phyloP scores from a whole-genome alignment of 805 yeast genomes.

The Yamadazyma laniorum region DNA sequence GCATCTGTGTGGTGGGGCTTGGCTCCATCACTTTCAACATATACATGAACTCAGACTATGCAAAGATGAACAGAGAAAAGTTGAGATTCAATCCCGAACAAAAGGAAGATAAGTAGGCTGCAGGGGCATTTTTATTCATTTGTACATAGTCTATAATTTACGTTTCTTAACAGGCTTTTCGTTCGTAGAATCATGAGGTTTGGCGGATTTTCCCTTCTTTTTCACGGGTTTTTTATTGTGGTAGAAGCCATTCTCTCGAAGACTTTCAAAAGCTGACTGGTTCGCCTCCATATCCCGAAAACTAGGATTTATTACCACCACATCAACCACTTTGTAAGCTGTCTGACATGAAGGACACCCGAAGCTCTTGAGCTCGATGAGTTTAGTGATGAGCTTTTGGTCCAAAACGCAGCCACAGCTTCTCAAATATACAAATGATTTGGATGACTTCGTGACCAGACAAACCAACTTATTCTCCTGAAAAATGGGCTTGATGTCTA shows the following conservation, averaged over 20 bases:
- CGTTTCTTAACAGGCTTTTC: slow-evolving; percentile 1
- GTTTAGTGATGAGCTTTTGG: slow-evolving; percentile 20
- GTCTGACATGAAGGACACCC: slow-evolving; percentile 34
- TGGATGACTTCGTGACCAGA: slow-evolving; percentile 26
- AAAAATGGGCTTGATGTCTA: slow-evolving; percentile 25
- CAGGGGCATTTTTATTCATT: background rate
- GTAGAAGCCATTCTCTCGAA: slow-evolving; percentile 19
- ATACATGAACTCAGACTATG: slow-evolving; percentile 44
- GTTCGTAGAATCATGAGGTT: background rate
- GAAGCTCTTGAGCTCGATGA: slow-evolving; percentile 11
- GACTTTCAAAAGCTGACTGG: background rate
- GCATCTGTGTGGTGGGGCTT: slow-evolving; percentile 40
- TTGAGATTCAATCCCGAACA: slow-evolving; percentile 28
- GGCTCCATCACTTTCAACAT: slow-evolving; percentile 41
- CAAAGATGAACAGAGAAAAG: slow-evolving; percentile 40
- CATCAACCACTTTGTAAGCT: slow-evolving; percentile 24
- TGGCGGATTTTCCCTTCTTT: slow-evolving; percentile 4
- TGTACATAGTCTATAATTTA: slow-evolving; percentile 7
- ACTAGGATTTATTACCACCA: slow-evolving; percentile 32
- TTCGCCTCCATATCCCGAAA: slow-evolving; percentile 1
- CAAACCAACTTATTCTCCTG: slow-evolving; percentile 23
- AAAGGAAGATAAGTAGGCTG: slow-evolving; percentile 2
- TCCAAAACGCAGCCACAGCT: slow-evolving; percentile 41
- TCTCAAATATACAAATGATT: slow-evolving; percentile 29
- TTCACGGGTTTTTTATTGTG: slow-evolving; percentile 19